Conservation (phyloP, 129 eudicot genomes). For the Arctium minus region DNA sequence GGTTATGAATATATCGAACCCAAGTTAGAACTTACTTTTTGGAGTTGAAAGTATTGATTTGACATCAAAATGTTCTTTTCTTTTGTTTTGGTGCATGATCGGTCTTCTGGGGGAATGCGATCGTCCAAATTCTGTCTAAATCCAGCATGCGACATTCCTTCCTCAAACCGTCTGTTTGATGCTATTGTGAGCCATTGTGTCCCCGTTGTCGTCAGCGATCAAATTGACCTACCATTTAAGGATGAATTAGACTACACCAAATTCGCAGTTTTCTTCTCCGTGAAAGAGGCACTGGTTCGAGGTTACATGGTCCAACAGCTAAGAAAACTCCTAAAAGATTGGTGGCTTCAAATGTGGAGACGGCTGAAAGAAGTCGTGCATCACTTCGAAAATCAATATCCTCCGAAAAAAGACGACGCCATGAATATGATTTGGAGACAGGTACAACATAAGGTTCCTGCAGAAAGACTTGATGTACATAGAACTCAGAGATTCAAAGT, state of each 20-base stretch:
- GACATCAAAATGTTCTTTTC: not conserved
- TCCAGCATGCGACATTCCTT: conserved; percentile 97
- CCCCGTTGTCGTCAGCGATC: conserved; percentile 90
- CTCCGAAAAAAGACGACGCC: conserved; percentile 84
- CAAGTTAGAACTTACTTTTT: not conserved
- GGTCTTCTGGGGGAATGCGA: conserved; percentile 88
- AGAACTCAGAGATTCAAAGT: conserved; percentile 86
- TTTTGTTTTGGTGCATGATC: conserved; percentile 20
- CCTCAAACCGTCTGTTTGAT: conserved; percentile 96
- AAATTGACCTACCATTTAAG: conserved; percentile 84
- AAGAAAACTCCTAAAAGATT: conserved; percentile 56
- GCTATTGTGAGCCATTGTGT: conserved; percentile 96
- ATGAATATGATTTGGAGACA: conserved; percentile 97
- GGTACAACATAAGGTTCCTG: conserved; percentile 70
- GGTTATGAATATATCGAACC: too few relatives aligned
- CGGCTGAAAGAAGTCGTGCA: conserved; percentile 56
- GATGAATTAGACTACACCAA: conserved; percentile 79
- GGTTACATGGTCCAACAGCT: conserved; percentile 74
- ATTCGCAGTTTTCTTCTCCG: conserved; percentile 73
- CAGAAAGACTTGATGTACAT: conserved; percentile 71
- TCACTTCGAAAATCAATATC: conserved; percentile 85
- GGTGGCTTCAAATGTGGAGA: conserved; percentile 79
- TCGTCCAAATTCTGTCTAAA: conserved; percentile 87
- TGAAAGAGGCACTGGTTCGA: conserved; percentile 57
- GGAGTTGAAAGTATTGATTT: not conserved